These are phyloP conservation scores for Didymella pomorum DNA, from an alignment of 2,329 filamentous ascomycete species.

Conservation along the genomic window DNA sequence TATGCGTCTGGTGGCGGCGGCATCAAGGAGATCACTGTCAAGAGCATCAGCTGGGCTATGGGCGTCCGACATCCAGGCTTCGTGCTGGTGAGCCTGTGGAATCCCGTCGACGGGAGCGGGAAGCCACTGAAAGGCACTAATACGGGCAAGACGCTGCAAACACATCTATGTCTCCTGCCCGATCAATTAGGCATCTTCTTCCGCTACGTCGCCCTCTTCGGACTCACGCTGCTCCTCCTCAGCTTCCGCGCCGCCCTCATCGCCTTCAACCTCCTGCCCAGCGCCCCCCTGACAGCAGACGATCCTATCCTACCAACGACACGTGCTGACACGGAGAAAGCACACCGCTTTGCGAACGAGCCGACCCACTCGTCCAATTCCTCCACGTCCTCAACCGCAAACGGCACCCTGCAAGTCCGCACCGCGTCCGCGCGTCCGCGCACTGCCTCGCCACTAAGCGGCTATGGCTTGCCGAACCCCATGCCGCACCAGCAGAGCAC, in stretches of 20 bases:
- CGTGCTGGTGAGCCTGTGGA: constrained; percentile 87
- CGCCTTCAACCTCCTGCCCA: constrained; percentile 15
- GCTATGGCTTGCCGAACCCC: constrained; percentile 39
- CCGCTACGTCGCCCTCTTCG: constrained; percentile 73
- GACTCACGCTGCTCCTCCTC: constrained; percentile 60
- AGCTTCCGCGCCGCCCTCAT: constrained; percentile 55
- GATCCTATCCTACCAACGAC: constrained; percentile 42
- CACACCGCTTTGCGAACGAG: neutral
- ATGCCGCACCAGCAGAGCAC: constrained; percentile 18
- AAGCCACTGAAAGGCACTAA: constrained; percentile 49
- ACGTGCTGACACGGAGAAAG: constrained; percentile 13
- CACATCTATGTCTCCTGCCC: constrained; percentile 87
- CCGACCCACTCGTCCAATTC: constrained; percentile 42
- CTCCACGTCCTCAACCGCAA: constrained; percentile 31
- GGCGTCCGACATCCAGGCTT: constrained; percentile 89
- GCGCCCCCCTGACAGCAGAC: constrained; percentile 5
- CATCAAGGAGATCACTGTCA: constrained; percentile 86
- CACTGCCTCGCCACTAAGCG: constrained; percentile 45
- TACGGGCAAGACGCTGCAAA: constrained; percentile 73
- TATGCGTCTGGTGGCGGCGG: constrained; percentile 66
- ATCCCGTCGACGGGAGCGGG: constrained; percentile 73
- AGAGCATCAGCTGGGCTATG: constrained; percentile 96
- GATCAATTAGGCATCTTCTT: constrained; percentile 87
- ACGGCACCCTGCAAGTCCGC: constrained; percentile 39
- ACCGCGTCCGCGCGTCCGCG: constrained; percentile 35